phyloP scores from a whole-genome alignment of 495 filamentous ascomycete species.

The Aspergillus cavernicola region DNA sequence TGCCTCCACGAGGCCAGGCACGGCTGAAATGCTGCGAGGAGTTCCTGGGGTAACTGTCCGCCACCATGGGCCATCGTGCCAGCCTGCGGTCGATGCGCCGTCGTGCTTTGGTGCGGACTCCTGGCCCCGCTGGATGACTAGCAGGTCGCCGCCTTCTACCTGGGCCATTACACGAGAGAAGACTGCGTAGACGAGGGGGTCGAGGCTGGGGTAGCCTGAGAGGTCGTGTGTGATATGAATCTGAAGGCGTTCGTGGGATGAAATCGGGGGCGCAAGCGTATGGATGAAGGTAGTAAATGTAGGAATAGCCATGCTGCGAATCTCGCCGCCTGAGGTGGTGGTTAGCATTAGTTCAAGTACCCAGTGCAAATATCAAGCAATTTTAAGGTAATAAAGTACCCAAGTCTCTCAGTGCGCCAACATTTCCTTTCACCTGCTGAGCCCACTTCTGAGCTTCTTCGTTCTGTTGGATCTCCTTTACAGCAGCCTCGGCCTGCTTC shows the following conservation, averaged over 20 bases:
- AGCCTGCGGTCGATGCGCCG: slow-evolving; percentile 56
- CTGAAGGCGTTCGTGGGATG: slow-evolving; percentile 92
- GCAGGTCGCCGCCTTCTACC: slow-evolving; percentile 95
- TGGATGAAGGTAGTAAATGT: slow-evolving; percentile 94
- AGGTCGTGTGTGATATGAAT: slow-evolving; percentile 98
- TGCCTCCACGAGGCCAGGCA: slow-evolving; percentile 77
- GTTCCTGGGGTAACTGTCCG: slow-evolving; percentile 57
- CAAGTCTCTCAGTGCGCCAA: slow-evolving; percentile 72
- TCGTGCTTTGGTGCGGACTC: slow-evolving; percentile 70
- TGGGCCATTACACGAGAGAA: slow-evolving; percentile 98
- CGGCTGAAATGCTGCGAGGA: slow-evolving; percentile 72
- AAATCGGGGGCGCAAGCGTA: slow-evolving; percentile 93
- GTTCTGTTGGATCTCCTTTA: slow-evolving; percentile 92
- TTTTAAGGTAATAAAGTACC: slow-evolving; percentile 53
- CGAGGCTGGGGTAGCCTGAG: slow-evolving; percentile 87
- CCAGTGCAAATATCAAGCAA: background rate
- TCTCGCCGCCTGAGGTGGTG: slow-evolving; percentile 75
- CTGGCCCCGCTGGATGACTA: slow-evolving; percentile 90
- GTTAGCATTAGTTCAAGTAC: slow-evolving; percentile 6
- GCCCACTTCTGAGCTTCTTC: slow-evolving; percentile 97
- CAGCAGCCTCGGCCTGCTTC: slow-evolving; percentile 89
- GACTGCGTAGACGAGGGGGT: slow-evolving; percentile 86
- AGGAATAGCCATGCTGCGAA: slow-evolving; percentile 83
- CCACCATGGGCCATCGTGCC: slow-evolving; percentile 98
- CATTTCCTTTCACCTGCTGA: slow-evolving; percentile 88